Conservation (phyloP, 306 rosid genomes). For the Quercus suber region DNA sequence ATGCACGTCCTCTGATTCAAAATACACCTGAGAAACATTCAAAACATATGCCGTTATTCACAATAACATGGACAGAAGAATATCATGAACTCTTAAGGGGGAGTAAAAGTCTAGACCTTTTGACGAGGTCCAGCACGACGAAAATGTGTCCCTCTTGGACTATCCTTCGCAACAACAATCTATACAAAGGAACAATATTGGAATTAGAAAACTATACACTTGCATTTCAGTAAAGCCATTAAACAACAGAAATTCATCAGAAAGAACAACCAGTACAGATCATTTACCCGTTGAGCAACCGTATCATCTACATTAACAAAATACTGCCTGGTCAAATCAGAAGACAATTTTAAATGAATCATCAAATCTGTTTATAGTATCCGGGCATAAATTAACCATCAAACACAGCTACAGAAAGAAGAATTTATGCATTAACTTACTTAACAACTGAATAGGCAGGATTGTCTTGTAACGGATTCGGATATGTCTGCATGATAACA, state of each 20-base stretch:
- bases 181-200: slow-evolving; percentile 5
- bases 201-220: background rate
- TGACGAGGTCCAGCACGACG: slow-evolving; percentile 47
- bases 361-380: background rate
- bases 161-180: slow-evolving; percentile 35
- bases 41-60: background rate
- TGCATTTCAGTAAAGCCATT: slow-evolving; percentile 1
- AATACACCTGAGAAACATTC: slow-evolving; percentile 39
- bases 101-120: slow-evolving; percentile 24
- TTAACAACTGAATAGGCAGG: slow-evolving; percentile 50
- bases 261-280: background rate
- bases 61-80: background rate
- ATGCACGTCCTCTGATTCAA: slow-evolving; percentile 46
- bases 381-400: background rate
- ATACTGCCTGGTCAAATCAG: slow-evolving; percentile 32
- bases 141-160: slow-evolving; percentile 44
- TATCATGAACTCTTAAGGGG: background rate
- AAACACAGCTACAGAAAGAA: background rate
- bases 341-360: background rate
- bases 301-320: slow-evolving; percentile 40
- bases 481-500: slow-evolving; percentile 32
- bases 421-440: slow-evolving; percentile 25
- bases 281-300: slow-evolving; percentile 48
- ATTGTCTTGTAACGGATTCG: slow-evolving; percentile 45
- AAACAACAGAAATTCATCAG: background rate